Conservation (phyloP, 2,329 filamentous ascomycete genomes). For the Sclerotinia spermophila region DNA sequence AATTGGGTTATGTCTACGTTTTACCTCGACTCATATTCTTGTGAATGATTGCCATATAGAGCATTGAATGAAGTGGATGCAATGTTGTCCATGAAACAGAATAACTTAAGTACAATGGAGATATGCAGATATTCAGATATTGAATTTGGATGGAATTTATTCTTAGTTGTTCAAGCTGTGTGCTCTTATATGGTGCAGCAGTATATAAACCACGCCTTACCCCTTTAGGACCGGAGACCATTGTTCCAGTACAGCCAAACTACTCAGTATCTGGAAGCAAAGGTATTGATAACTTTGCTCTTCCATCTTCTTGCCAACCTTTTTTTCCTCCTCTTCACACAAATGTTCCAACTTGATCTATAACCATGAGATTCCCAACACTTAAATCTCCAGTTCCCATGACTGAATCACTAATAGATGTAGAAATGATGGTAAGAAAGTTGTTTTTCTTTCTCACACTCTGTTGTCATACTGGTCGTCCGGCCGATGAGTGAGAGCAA, state of each 20-base stretch:
- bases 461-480: neutral
- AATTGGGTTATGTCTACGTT: neutral
- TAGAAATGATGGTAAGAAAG: constrained; percentile 7
- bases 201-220: neutral
- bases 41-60: neutral
- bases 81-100: neutral
- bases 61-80: neutral
- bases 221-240: neutral
- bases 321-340: neutral
- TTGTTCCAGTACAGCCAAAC: neutral
- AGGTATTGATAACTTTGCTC: neutral
- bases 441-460: neutral
- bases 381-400: neutral
- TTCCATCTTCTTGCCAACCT: neutral
- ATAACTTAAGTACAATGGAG: neutral
- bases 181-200: neutral
- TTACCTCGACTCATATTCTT: neutral
- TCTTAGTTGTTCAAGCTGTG: no score
- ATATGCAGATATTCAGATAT: neutral
- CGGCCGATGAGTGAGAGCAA: neutral
- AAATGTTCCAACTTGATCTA: neutral
- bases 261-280: neutral
- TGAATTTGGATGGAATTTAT: neutral
- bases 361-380: neutral
- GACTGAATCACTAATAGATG: neutral